Evolutionary conservation across 305 asterid species (phyloP), one percentile per base, ranked within the genome.

Genomic region (Rubia balearica): DNA sequence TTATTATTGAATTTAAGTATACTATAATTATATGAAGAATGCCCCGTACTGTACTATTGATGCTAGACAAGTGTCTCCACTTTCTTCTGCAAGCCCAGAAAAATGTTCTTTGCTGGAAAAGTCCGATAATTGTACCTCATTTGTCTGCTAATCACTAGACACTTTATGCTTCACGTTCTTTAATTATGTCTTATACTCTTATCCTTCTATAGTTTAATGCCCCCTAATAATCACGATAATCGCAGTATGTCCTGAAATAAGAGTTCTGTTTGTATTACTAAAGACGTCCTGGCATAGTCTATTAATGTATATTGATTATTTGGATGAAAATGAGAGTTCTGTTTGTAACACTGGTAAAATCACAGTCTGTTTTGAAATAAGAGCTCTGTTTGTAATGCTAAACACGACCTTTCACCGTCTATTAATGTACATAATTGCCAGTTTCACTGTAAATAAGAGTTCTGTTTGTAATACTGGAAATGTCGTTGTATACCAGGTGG

Each of bases 101-200:
- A 68, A 61, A 56, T 67, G 55, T 4, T 64, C 69, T 82, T 70
- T 83, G 91, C 87, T 86, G 85, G 84, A 75, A 84, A 86, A 78
- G 62, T 48, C 62, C 66, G 38, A 56, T 43, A 74, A 65, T 70
- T 40, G 67, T 57, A n/a, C 74, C 75, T 62, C 57, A 65, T 7
- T 53, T 66, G 77, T 71, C 72, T 40, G 55, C 71, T 66, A 41
- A 24, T 19, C 61, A 65, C 71, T 74, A 42, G 73, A 79, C 73
- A 69, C 80, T 61, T 79, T 65, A 60, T 82, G 86, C 80, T 76
- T 49, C 55, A 70, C 76, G 57, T 80, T 62, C 66, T 80, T 30
- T 69, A 75, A 74, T 65, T 33, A 64, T 73, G 24, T 40, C 68
- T 24, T 30, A 13, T 17, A n/a, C 55, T 7, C 21, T 56, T 51